Evolutionary conservation across 73 alveolate genomes (phyloP).

Genomic region (Paramecium pentaurelia): DNA sequence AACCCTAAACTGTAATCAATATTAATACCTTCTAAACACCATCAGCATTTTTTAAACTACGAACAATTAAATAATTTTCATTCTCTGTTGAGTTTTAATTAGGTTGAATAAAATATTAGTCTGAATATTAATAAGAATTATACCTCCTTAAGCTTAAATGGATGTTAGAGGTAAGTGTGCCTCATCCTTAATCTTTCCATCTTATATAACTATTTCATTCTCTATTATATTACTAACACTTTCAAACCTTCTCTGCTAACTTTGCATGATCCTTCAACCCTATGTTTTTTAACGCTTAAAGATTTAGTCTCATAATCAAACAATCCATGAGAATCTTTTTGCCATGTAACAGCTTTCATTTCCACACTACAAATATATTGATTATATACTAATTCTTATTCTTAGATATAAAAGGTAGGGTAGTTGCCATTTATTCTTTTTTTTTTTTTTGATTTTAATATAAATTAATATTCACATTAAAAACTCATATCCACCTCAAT

Average conservation of each 20-base stretch:
- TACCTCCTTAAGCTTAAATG: neutral
- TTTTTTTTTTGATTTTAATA: neutral
- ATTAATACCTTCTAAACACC: slow-evolving; percentile 46
- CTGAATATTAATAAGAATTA: neutral
- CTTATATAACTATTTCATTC: slow-evolving; percentile 19
- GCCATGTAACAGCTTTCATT: slow-evolving; percentile 78
- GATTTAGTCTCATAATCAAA: slow-evolving; percentile 85
- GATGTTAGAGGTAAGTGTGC: neutral
- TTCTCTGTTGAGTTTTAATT: neutral
- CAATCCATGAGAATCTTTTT: slow-evolving; percentile 80
- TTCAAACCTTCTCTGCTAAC: slow-evolving; percentile 40
- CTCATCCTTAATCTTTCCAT: neutral
- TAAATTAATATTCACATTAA: neutral
- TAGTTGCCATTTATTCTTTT: slow-evolving; percentile 21
- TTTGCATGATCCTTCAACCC: slow-evolving; percentile 52
- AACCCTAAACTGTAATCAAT: slow-evolving; percentile 36
- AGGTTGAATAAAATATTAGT: neutral
- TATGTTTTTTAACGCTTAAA: slow-evolving; percentile 50
- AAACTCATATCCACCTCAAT: neutral
- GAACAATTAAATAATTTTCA: slow-evolving; percentile 43
- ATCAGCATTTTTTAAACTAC: slow-evolving; percentile 57
- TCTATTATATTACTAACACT: neutral
- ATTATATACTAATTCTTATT: neutral
- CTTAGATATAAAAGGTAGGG: slow-evolving; percentile 16
- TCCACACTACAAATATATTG: slow-evolving; percentile 55